Evolutionary conservation across 768 basidiomycete species (phyloP).

Genomic region (Tylopilus rubrobrunneus): DNA sequence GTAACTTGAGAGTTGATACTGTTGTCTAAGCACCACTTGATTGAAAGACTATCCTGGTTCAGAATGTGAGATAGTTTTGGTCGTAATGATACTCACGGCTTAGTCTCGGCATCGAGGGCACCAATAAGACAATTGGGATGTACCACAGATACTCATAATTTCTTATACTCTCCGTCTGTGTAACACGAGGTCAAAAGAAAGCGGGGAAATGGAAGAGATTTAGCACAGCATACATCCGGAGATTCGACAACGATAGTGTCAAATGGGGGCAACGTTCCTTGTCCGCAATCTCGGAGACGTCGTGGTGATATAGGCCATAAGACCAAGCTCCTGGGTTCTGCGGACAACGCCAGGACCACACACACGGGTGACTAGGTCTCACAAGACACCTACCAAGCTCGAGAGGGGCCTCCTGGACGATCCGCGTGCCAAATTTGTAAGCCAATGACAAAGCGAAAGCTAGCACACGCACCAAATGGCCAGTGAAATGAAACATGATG

Average conservation of each 20-base stretch:
- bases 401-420: slow-evolving; percentile 27
- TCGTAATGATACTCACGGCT: slow-evolving; percentile 52
- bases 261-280: too few species aligned
- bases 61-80: not conserved
- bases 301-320: too few species aligned
- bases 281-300: too few species aligned
- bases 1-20: slow-evolving; percentile 93
- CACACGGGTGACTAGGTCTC: too few species aligned
- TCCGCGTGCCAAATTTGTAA: slow-evolving; percentile 10
- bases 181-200: slow-evolving; percentile 15
- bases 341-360: too few species aligned
- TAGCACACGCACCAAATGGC: slow-evolving; percentile 26
- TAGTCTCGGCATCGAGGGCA: slow-evolving; percentile 70
- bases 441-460: not conserved
- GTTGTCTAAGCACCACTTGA: too few species aligned
- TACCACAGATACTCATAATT: too few species aligned
- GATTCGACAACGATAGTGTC: slow-evolving; percentile 97
- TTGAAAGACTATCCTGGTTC: slow-evolving; percentile 32
- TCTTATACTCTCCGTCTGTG: too few species aligned
- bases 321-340: too few species aligned
- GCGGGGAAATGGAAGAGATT: not conserved
- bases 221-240: slow-evolving; percentile 52
- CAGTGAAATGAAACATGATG: slow-evolving; percentile 22
- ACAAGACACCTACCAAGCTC: slow-evolving; percentile 25
- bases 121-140: too few species aligned